Evolutionary conservation across 345 rosid species (phyloP), one percentile per base, ranked within the genome.

Genomic region (Hirschfeldia incana): DNA sequence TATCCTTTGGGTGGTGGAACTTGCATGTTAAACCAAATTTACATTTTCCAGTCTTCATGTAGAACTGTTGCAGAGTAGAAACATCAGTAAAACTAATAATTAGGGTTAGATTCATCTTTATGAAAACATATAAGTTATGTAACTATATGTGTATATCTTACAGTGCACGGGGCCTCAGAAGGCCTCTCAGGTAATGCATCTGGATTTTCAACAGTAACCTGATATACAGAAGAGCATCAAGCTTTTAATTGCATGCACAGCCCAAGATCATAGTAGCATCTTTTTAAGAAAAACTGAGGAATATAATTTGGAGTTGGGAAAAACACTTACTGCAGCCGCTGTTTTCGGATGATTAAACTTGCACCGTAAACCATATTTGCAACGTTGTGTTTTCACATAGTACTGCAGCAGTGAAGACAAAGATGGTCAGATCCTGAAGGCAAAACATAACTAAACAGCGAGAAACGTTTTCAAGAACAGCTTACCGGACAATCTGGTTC

Each of bases 401-500:
- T 86, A 94, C 98, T 94, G 86, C 86, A 67, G 44, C 32, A 89
- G 71, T 12, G 26, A 26, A 60, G 42, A 79, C 80, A 59, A 4
- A 65, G 69, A 72, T 15, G 36, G 58, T 69, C 68, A 83, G 69
- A 12, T 70, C n/a, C 67, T 78, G 74, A 84, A 16, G 37, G 58
- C 0, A 8, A 81, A 65, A 37, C 10, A n/a, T 9, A 66, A 44
- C n/a, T 29, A 37, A 79, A 21, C 64, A 85, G 64, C 59, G 12
- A 5, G 8, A 12, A 73, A 73, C 13, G 44, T 30, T 30, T 65
- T 60, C n/a, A 59, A 10, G 59, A 55, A 69, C 34, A 65, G 81
- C 93, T 87, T 85, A 92, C 98, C 10, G 97, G 98, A 85, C 98
- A 94, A 86, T 94, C 98, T 74, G 94, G 94, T 66, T 88, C 89